Percentiles rank a stretch among this genome's conserved stretches.
Conservation (phyloP, 371 early-diverging fungal species). For the Syncephalastrum sp. region DNA sequence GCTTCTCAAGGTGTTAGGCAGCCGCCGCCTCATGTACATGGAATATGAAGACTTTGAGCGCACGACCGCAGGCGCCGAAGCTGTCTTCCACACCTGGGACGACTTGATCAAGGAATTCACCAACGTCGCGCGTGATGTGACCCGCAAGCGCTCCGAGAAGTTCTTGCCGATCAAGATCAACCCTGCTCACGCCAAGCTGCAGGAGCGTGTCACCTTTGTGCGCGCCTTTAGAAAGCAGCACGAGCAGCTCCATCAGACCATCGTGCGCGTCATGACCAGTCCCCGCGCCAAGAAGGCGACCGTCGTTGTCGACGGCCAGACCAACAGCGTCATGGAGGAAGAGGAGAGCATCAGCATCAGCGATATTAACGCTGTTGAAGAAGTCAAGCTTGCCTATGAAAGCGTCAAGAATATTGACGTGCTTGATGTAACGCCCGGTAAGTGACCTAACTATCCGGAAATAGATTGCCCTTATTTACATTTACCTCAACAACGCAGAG, state of each 20-base stretch:
- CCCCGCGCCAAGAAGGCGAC: slow-evolving; percentile 57
- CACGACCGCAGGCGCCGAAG: slow-evolving; percentile 80
- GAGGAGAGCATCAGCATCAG: slow-evolving; percentile 59
- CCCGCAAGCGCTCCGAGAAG: slow-evolving; percentile 90
- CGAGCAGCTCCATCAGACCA: slow-evolving; percentile 93
- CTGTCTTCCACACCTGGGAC: slow-evolving; percentile 94
- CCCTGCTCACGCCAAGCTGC: slow-evolving; percentile 88
- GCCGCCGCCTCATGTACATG: slow-evolving; percentile 92
- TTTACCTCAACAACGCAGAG: slow-evolving; percentile 46
- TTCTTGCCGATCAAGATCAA: slow-evolving; percentile 94
- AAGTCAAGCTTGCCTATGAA: slow-evolving; percentile 92
- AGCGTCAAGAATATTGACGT: slow-evolving; percentile 92
- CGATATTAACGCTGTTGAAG: slow-evolving; percentile 83
- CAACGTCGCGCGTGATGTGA: slow-evolving; percentile 93
- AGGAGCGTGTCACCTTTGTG: slow-evolving; percentile 91
- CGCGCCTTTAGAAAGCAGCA: slow-evolving; percentile 93
- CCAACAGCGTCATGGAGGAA: slow-evolving; percentile 53
- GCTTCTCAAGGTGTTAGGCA: slow-evolving; percentile 82
- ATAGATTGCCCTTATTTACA: background rate
- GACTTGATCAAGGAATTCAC: slow-evolving; percentile 93
- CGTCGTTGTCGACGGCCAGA: slow-evolving; percentile 52
- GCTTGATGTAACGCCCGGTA: slow-evolving; percentile 84
- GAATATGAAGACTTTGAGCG: slow-evolving; percentile 85
- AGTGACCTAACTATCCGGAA: background rate
- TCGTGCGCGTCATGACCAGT: slow-evolving; percentile 87